Percentiles rank a stretch among this genome's conserved stretches.
These are phyloP conservation scores for Myxozyma udenii DNA, from an alignment of 805 yeast species.

Conservation along the genomic window DNA sequence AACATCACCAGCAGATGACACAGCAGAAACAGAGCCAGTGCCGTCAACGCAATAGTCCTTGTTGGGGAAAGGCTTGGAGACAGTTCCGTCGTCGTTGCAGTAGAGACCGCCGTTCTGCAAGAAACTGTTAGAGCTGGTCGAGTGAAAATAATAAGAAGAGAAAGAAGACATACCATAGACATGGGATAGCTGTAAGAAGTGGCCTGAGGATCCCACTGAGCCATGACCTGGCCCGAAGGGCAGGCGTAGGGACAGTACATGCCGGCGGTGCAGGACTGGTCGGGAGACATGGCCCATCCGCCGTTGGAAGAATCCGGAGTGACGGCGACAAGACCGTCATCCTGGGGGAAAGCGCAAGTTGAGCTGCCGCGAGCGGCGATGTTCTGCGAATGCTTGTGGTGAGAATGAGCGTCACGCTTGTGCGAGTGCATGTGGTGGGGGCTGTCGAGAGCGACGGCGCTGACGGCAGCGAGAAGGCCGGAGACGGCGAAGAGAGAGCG, in stretches of 20 bases:
- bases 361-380: conserved; percentile 8
- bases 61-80: conserved; percentile 58
- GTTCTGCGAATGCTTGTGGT: conserved; percentile 7
- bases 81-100: conserved; percentile 68
- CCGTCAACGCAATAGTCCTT: conserved; percentile 72
- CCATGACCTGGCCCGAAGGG: conserved; percentile 80
- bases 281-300: conserved; percentile 86
- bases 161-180: conserved; percentile 40
- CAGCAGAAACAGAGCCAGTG: conserved; percentile 63
- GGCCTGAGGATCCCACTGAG: conserved; percentile 80
- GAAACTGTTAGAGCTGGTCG: too few species aligned
- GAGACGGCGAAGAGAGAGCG: conserved; percentile 11
- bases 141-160: not conserved
- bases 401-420: conserved; percentile 11
- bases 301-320: conserved; percentile 57
- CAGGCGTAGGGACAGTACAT: conserved; percentile 89
- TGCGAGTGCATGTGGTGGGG: conserved; percentile 16
- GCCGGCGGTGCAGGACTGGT: conserved; percentile 70
- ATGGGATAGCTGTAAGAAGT: conserved; percentile 73
- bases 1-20: conserved; percentile 57
- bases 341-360: conserved; percentile 63
- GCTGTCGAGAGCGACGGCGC: conserved; percentile 20
- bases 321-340: conserved; percentile 66
- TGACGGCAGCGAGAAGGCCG: conserved; percentile 17
- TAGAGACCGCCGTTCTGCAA: conserved; percentile 72